These are phyloP conservation scores for Colletotrichum neosansevieriae DNA, from an alignment of 2,329 filamentous ascomycete species.

Conservation along the genomic window DNA sequence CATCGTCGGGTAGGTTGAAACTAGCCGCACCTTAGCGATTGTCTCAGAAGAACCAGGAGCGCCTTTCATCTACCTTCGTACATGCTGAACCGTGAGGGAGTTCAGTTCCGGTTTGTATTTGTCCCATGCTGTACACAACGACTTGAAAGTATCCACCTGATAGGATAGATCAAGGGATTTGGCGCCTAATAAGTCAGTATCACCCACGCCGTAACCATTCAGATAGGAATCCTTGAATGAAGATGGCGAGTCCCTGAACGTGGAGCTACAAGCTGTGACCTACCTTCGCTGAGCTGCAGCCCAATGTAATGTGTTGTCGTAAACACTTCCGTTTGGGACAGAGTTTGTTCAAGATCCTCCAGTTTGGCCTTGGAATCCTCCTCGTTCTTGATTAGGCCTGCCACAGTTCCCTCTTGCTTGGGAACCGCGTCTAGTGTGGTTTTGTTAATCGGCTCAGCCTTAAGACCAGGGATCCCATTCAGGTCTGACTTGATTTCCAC, in stretches of 20 bases:
- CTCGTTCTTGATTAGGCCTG: slow-evolving; percentile 25
- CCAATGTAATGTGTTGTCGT: slow-evolving; percentile 97
- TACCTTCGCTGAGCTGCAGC: slow-evolving; percentile 81
- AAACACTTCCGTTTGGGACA: slow-evolving; percentile 66
- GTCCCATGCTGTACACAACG: slow-evolving; percentile 80
- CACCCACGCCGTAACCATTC: neutral
- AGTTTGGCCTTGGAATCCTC: slow-evolving; percentile 35
- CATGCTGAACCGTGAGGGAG: slow-evolving; percentile 83
- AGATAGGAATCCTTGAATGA: neutral
- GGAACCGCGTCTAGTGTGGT: slow-evolving; percentile 34
- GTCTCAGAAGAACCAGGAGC: neutral
- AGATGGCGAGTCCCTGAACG: slow-evolving; percentile 35
- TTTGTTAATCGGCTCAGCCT: neutral
- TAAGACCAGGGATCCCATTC: slow-evolving; percentile 39
- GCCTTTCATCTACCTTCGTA: slow-evolving; percentile 77
- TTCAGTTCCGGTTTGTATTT: slow-evolving; percentile 82
- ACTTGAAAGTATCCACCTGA: slow-evolving; percentile 88
- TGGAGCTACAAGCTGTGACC: slow-evolving; percentile 46
- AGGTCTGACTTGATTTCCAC: slow-evolving; percentile 47
- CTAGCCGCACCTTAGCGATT: slow-evolving; percentile 58
- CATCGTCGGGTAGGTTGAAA: slow-evolving; percentile 88
- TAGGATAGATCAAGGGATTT: slow-evolving; percentile 83
- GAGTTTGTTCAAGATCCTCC: neutral
- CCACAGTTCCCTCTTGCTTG: neutral
- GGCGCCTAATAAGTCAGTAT: slow-evolving; percentile 63